A percentile compares a stretch with the other conserved stretches of the same genome.
Evolutionary conservation across 225 moss, liverwort and hornwort species (phyloP).

Genomic region (Antitrichia curtipendula): DNA sequence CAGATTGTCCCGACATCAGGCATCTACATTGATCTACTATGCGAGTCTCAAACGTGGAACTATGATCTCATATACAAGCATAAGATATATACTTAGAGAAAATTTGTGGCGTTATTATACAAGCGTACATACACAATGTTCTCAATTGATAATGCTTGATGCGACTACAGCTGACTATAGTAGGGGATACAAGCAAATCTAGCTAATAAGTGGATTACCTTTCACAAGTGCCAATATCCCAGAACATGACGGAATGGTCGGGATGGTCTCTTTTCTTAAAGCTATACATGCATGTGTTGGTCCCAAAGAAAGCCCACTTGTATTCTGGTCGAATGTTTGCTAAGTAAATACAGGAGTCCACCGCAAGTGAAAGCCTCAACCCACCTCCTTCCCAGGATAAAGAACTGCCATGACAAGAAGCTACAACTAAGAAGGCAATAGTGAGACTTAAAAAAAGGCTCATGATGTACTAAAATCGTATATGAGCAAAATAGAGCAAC

Average conservation of each 20-base stretch:
- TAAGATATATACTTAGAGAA: too few relatives aligned
- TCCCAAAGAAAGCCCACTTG: constrained; percentile 80
- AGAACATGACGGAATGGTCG: constrained; percentile 86
- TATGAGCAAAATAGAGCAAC: not conserved
- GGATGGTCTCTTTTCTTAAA: constrained; percentile 60
- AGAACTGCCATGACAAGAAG: constrained; percentile 35
- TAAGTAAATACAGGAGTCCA: constrained; percentile 78
- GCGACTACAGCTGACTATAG: not conserved
- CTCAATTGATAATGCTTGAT: not conserved
- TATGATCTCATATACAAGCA: not conserved
- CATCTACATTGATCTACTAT: not conserved
- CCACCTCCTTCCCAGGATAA: constrained; percentile 90
- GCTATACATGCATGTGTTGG: constrained; percentile 68
- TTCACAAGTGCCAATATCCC: constrained; percentile 69
- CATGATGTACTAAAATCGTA: too few relatives aligned
- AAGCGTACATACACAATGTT: not conserved
- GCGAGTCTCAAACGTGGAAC: not conserved
- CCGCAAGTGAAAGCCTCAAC: constrained; percentile 73
- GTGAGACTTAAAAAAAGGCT: not conserved
- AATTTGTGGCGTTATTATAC: not conserved
- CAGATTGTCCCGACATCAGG: not conserved
- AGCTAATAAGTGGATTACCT: constrained; percentile 23
- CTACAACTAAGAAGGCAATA: not conserved
- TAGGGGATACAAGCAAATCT: not conserved
- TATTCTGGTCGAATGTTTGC: constrained; percentile 77